Percentiles rank a stretch among this genome's conserved stretches.
phyloP scores from a whole-genome alignment of 1,139 yeast species.

The Yamadazyma pseudoaaseri region DNA sequence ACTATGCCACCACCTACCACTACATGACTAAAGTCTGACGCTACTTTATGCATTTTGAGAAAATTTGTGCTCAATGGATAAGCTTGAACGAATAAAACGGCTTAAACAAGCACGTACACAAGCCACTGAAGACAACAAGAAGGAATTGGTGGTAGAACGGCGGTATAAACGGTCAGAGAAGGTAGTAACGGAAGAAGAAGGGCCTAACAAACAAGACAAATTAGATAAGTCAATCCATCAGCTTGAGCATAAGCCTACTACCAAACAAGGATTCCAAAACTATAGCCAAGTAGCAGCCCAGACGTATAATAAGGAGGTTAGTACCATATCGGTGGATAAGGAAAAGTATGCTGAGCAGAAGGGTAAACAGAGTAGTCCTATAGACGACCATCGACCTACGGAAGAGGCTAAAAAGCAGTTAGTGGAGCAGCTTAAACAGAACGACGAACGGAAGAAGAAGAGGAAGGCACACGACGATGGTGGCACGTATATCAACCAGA shows the following conservation, averaged over 20 bases:
- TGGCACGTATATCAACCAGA: slow-evolving; percentile 60
- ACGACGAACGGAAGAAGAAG: slow-evolving; percentile 29
- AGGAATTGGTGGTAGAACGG: slow-evolving; percentile 8
- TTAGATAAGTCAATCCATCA: slow-evolving; percentile 45
- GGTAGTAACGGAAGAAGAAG: slow-evolving; percentile 1
- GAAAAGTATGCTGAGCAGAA: slow-evolving; percentile 37
- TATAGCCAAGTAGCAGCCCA: slow-evolving; percentile 53
- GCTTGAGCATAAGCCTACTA: slow-evolving; percentile 41
- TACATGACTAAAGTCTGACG: slow-evolving; percentile 69
- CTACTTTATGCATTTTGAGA: not conserved
- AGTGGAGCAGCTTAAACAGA: slow-evolving; percentile 18
- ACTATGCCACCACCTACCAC: slow-evolving; percentile 88
- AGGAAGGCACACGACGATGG: slow-evolving; percentile 23
- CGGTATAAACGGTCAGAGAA: slow-evolving; percentile 7
- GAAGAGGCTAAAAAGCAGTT: slow-evolving; percentile 8
- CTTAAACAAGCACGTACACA: slow-evolving; percentile 10
- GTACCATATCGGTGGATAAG: slow-evolving; percentile 37
- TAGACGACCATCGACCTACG: slow-evolving; percentile 5
- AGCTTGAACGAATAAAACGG: slow-evolving; percentile 8
- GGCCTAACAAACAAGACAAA: not conserved
- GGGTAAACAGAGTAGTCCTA: not conserved
- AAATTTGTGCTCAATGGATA: slow-evolving; percentile 2
- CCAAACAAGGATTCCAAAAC: slow-evolving; percentile 25
- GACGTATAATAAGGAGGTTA: slow-evolving; percentile 50
- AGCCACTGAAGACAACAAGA: slow-evolving; percentile 12